Base-by-base conservation (phyloP, 2,329 filamentous ascomycete genomes). In the Colletotrichum tropicale region DNA sequence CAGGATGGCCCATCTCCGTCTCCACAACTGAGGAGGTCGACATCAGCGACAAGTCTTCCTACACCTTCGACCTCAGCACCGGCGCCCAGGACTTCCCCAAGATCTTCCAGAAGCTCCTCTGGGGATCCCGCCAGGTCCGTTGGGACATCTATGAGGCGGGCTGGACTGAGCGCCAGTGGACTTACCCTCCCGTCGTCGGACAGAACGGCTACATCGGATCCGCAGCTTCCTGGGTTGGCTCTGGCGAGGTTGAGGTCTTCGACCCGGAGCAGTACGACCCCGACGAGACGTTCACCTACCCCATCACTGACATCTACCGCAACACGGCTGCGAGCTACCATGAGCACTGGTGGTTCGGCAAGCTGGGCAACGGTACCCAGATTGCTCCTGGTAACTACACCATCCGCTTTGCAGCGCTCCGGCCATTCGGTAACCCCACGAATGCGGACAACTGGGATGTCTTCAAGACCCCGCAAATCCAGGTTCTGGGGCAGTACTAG, bases 371-470 rank as follows among this genome's bases (percentile, higher is more conserved):
- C 74, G 86, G 85, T 6, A 83, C 83, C 4, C 82, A 83, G 70
- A 86, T 87, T 65, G 79, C 80, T 8, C 82, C 85, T 5, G 86
- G 86, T 2, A 83, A 84, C 43, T 87, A 87, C 74, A 85, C 75
- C 4, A 83, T 87, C 78, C 85, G 86, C 10, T 85, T 87, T 55
- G 86, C 85, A 3, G 84, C 85, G 1, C 78, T 87, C 21, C 80
- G 83, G 30, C 85, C 86, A 1, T 87, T 87, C 26, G 86, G 86
- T 1, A 84, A 86, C 38, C 85, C 84, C 0, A 79, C 82, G 3
- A 81, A 86, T n/a, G 82, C 85, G 2, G 84, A 83, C 56, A 85
- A 87, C 70, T 87, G 85, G 86, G 85, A 87, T 56, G 78, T 86
- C 60, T 84, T 84, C 82, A 78, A 76, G 66, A 71, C 81, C 12